Conservation (phyloP, 805 yeast species). For the Blastobotrys attinorum region DNA sequence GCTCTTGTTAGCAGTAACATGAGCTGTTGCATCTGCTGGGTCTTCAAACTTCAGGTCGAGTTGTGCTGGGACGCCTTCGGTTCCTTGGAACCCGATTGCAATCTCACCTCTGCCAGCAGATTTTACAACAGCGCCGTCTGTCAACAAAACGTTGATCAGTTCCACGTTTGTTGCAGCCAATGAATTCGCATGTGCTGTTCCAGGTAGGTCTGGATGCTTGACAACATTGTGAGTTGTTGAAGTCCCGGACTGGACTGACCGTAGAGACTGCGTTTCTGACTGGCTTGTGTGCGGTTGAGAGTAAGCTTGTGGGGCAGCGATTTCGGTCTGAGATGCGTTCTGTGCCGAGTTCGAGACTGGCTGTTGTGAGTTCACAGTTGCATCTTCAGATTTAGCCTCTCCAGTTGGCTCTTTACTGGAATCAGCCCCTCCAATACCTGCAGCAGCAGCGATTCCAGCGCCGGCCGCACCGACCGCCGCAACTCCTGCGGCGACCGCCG, state of each 20-base stretch:
- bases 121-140: constrained; percentile 52
- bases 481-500: background rate
- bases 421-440: no score
- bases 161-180: constrained; percentile 82
- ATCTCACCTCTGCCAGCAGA: constrained; percentile 77
- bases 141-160: constrained; percentile 64
- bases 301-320: background rate
- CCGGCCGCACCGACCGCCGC: background rate
- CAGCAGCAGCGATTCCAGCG: no score
- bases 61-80: constrained; percentile 12
- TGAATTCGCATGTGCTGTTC: constrained; percentile 18
- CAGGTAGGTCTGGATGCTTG: constrained; percentile 25
- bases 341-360: no score
- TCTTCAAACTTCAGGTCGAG: constrained; percentile 8
- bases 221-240: background rate
- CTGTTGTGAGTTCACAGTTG: no score
- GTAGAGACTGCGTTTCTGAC: constrained; percentile 20
- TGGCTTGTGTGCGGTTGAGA: background rate
- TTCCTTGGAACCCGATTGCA: constrained; percentile 62
- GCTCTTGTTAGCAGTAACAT: constrained; percentile 44
- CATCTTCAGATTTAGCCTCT: no score
- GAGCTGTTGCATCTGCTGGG: constrained; percentile 34
- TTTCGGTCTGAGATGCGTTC: background rate
- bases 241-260: constrained; percentile 15
- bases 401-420: no score